Base-by-base conservation (phyloP, 768 basidiomycete genomes). In the Tulasnella calospora region DNA sequence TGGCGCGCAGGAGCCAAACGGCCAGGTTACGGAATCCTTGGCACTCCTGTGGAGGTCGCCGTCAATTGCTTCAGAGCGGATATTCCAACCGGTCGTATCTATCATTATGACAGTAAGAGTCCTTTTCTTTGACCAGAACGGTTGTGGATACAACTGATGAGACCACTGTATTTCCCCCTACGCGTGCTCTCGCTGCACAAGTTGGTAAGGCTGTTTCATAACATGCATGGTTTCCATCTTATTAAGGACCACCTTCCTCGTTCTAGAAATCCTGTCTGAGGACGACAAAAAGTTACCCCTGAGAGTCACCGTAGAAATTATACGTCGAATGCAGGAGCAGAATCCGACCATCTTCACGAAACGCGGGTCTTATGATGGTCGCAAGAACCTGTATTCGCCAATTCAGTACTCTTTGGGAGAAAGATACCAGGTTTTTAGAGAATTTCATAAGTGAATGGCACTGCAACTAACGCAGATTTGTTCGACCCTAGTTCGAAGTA, bases 261-360 rank as follows among this genome's bases (percentile, higher is more conserved):
- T 19, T 30, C 3, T 41, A 40, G 27, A 21, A 6, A 73, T 36
- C 21, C 10, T 73, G 3, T 15, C 40, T 4, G 23, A n/a, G 9
- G 93, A 93, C 80, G 93, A 93, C 80, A 93, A 91, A 83, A 87
- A 86, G 0, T 85, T 92, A 1, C 92, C 94, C 0, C 88, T 88
- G 2, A 85, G 89, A 19, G 83, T 92, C 10, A 94, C 92, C 78
- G 87, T 94, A 86, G 89, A 35, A 27, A n/a, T 76, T 7, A 61
- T 76, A 27, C 75, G 75, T 4, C 4, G 23, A 13, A 67, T 76
- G 75, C 47, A 61, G 23, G 75, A 76, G 21, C 30, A 40, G 36
- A 21, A 76, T 44, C 75, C 47, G 21, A 41, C 75, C 23, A 40
- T 61, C 1, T 40, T 76, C 21, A 30, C 27, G 15, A 27, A 9